These are phyloP conservation scores for Dactylis glomerata DNA, from an alignment of 176 grass and related monocot species.

Conservation along the genomic window DNA sequence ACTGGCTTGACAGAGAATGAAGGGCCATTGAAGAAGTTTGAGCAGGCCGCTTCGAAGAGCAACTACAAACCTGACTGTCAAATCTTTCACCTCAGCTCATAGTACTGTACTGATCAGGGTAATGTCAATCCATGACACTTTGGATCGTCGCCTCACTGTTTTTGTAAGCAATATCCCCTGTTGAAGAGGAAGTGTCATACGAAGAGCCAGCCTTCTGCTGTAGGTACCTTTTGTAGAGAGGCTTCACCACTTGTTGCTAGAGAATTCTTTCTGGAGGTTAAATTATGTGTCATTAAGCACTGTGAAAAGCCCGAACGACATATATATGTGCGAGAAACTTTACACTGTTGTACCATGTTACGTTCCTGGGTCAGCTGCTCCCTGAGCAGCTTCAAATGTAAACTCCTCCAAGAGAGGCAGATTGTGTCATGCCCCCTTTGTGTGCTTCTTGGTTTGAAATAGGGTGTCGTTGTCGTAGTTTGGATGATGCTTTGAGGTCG, in stretches of 20 bases:
- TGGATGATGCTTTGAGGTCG: slow-evolving; percentile 29
- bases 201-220: slow-evolving; percentile 11
- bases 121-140: slow-evolving; percentile 17
- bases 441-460: neutral
- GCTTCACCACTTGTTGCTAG: slow-evolving; percentile 39
- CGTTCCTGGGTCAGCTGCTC: neutral
- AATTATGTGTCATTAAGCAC: slow-evolving; percentile 21
- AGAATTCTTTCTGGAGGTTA: slow-evolving; percentile 38
- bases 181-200: slow-evolving; percentile 29
- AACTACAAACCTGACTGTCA: slow-evolving; percentile 81
- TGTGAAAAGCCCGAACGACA: neutral
- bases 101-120: slow-evolving; percentile 2
- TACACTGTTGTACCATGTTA: slow-evolving; percentile 35
- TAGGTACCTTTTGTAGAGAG: slow-evolving; percentile 43
- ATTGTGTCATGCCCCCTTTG: neutral
- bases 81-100: slow-evolving; percentile 87
- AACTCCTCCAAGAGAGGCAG: neutral
- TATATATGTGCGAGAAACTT: slow-evolving; percentile 31
- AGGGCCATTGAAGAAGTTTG: slow-evolving; percentile 76
- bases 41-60: slow-evolving; percentile 55
- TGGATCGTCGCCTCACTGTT: slow-evolving; percentile 6
- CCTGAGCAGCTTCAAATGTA: slow-evolving; percentile 1
- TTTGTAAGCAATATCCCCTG: slow-evolving; percentile 36
- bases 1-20: slow-evolving; percentile 86
- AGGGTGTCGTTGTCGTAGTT: slow-evolving; percentile 11